A percentile compares a stretch with the other conserved stretches of the same genome.
phyloP scores from a whole-genome alignment of 2,329 filamentous ascomycete species.

The Fusarium cicatricum region DNA sequence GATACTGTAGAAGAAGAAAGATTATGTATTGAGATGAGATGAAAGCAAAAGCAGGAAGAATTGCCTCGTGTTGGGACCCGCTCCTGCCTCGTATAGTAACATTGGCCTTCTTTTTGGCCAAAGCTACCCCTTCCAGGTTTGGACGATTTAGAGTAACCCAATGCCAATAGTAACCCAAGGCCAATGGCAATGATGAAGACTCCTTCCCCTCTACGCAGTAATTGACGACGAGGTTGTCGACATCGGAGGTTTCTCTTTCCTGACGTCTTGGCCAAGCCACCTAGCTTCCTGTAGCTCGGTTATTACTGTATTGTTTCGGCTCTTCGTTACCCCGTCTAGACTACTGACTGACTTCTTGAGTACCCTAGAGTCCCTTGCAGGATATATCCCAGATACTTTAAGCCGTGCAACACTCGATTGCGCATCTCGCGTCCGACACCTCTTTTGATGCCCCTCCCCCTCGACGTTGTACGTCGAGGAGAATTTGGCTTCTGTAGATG shows the following conservation, averaged over 20 bases:
- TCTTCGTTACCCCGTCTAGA: constrained; percentile 2
- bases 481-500: constrained; percentile 20
- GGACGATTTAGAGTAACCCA: too few species aligned
- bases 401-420: constrained; percentile 11
- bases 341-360: background rate
- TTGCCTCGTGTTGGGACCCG: constrained; percentile 7
- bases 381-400: background rate
- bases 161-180: too few species aligned
- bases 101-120: constrained; percentile 14
- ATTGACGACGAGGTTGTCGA: background rate
- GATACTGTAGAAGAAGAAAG: background rate
- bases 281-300: background rate
- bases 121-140: background rate
- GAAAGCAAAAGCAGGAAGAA: background rate
- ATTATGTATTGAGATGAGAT: background rate
- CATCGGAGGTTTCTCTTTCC: background rate
- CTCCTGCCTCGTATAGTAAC: constrained; percentile 31
- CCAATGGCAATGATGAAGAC: too few species aligned
- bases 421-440: constrained; percentile 33
- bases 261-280: background rate
- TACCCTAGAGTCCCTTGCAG: too few species aligned
- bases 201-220: too few species aligned
- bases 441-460: constrained; percentile 31
- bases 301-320: background rate
- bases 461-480: constrained; percentile 17